phyloP scores from a whole-genome alignment of 169 alveolate species.

The Cytauxzoon felis region DNA sequence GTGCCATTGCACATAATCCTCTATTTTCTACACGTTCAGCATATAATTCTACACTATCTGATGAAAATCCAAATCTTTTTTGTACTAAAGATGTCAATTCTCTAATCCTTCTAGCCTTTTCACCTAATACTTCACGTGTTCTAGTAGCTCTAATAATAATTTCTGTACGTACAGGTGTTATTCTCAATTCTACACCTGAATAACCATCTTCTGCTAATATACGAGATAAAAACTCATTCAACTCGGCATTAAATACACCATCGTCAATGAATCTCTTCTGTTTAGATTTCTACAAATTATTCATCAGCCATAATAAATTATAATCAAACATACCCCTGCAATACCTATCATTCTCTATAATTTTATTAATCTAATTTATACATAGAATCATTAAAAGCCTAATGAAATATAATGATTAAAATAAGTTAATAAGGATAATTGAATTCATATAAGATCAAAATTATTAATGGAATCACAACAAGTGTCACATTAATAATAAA shows the following conservation, averaged over 20 bases:
- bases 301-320: neutral
- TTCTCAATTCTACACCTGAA: slow-evolving; percentile 97
- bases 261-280: slow-evolving; percentile 95
- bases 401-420: neutral
- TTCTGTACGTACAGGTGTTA: slow-evolving; percentile 91
- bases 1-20: slow-evolving; percentile 99
- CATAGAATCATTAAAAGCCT: neutral
- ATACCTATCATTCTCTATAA: slow-evolving; percentile 43
- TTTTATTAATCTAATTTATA: neutral
- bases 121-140: slow-evolving; percentile 96
- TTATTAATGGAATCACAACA: too few species aligned
- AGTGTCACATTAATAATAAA: too few species aligned
- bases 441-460: neutral
- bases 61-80: slow-evolving; percentile 95
- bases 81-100: slow-evolving; percentile 96
- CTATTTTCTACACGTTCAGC: slow-evolving; percentile 94
- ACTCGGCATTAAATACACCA: slow-evolving; percentile 99
- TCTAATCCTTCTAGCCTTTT: slow-evolving; percentile 94
- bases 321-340: slow-evolving; percentile 38
- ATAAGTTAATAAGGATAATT: neutral
- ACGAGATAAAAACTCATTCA: slow-evolving; percentile 95
- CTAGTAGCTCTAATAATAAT: slow-evolving; percentile 96
- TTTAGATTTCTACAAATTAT: slow-evolving; percentile 80
- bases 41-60: slow-evolving; percentile 93
- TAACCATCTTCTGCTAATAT: slow-evolving; percentile 97